Percentiles rank a stretch among this genome's conserved stretches.
phyloP scores from a whole-genome alignment of 768 basidiomycete species.

The Neoboletus subvelutipes region DNA sequence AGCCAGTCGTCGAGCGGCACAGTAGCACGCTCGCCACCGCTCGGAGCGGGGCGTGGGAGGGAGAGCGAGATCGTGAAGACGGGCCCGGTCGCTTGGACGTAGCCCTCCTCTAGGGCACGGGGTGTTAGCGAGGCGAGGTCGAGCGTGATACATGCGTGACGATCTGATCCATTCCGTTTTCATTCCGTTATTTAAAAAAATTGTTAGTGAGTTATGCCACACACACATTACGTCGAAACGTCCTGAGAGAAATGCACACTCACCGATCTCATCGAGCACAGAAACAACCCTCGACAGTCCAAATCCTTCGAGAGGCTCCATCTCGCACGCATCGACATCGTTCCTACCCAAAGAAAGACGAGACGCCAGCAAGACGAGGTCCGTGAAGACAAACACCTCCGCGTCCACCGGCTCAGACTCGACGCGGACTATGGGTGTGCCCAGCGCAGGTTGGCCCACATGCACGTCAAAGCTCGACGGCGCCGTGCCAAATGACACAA shows the following conservation, averaged over 20 bases:
- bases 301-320: conserved; percentile 46
- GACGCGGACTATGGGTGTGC: conserved; percentile 24
- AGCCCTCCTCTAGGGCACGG: conserved; percentile 39
- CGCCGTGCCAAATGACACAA: conserved; percentile 28
- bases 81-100: conserved; percentile 32
- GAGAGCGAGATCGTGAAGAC: conserved; percentile 39
- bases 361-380: conserved; percentile 60
- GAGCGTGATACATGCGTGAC: conserved; percentile 38
- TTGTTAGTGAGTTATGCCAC: neutral
- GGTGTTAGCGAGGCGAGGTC: conserved; percentile 50
- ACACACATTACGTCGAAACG: neutral
- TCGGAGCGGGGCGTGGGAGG: conserved; percentile 23
- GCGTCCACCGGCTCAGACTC: conserved; percentile 29
- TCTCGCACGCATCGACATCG: conserved; percentile 31
- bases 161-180: conserved; percentile 15
- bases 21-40: neutral
- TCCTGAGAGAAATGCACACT: neutral
- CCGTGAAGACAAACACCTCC: conserved; percentile 60
- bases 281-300: conserved; percentile 51
- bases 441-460: neutral
- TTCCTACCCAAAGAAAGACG: conserved; percentile 11
- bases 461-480: conserved; percentile 31
- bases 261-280: conserved; percentile 38
- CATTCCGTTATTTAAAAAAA: too few relatives aligned
- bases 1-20: conserved; percentile 38